phyloP scores from a whole-genome alignment of 352 stramenopile species.

The Thraustochytrium striatum region DNA sequence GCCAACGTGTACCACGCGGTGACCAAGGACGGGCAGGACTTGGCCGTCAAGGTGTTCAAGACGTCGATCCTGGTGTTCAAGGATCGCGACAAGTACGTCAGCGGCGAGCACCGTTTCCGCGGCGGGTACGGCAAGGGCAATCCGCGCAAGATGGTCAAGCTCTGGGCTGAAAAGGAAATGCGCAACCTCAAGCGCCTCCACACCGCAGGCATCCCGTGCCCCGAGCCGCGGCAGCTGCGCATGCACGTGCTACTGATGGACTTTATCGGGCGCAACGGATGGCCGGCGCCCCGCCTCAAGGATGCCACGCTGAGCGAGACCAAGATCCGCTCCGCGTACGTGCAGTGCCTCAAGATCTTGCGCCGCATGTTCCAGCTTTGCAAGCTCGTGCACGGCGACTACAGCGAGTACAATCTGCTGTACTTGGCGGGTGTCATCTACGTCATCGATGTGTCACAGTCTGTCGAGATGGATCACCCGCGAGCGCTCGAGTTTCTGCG shows the following conservation, averaged over 20 bases:
- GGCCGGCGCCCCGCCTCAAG: slow-evolving; percentile 87
- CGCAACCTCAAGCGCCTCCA: slow-evolving; percentile 90
- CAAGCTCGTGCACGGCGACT: slow-evolving; percentile 94
- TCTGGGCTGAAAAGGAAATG: slow-evolving; percentile 99
- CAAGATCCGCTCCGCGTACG: slow-evolving; percentile 85
- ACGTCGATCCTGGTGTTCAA: slow-evolving; percentile 98
- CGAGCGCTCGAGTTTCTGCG: slow-evolving; percentile 93
- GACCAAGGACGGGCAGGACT: slow-evolving; percentile 61
- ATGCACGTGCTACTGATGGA: slow-evolving; percentile 98
- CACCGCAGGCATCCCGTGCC: slow-evolving; percentile 81
- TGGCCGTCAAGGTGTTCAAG: slow-evolving; percentile 87
- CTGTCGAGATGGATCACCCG: slow-evolving; percentile 95
- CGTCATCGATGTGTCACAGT: slow-evolving; percentile 98
- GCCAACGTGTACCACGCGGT: slow-evolving; percentile 98
- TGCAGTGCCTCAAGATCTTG: slow-evolving; percentile 91
- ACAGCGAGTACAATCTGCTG: slow-evolving; percentile 99
- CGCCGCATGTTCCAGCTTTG: slow-evolving; percentile 92
- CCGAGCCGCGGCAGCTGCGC: slow-evolving; percentile 86
- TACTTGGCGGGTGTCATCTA: slow-evolving; percentile 84
- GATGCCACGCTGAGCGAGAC: slow-evolving; percentile 81
- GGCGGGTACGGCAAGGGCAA: slow-evolving; percentile 94
- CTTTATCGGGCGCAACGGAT: slow-evolving; percentile 92
- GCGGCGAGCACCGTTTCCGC: slow-evolving; percentile 66
- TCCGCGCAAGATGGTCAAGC: slow-evolving; percentile 98
- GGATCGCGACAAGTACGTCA: slow-evolving; percentile 87